A percentile compares a stretch with the other conserved stretches of the same genome.
Conservation (phyloP, 2,329 filamentous ascomycete species). For the Triangularia setosa region DNA sequence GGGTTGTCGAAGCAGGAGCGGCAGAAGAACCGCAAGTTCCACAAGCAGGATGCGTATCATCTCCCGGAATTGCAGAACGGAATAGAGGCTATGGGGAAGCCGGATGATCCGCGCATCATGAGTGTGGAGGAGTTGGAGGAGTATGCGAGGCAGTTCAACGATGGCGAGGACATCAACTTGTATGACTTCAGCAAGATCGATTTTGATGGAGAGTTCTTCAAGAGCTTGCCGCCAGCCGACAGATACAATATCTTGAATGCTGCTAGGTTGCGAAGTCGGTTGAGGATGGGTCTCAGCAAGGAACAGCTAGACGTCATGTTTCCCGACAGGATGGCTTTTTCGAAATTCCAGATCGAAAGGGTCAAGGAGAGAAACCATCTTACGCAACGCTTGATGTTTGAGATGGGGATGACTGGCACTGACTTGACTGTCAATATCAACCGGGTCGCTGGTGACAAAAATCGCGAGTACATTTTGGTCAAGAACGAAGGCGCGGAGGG, state of each 20-base stretch:
- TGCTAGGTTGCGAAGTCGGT: slow-evolving; percentile 76
- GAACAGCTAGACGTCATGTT: slow-evolving; percentile 97
- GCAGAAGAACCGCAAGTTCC: slow-evolving; percentile 70
- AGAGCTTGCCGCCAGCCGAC: slow-evolving; percentile 82
- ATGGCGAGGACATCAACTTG: slow-evolving; percentile 82
- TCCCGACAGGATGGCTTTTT: slow-evolving; percentile 95
- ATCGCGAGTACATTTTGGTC: slow-evolving; percentile 90
- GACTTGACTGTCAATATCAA: slow-evolving; percentile 65
- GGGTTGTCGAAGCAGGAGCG: slow-evolving; percentile 76
- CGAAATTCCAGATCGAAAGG: slow-evolving; percentile 90
- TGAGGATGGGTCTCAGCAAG: slow-evolving; percentile 95
- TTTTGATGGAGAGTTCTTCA: slow-evolving; percentile 93
- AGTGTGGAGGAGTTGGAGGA: slow-evolving; percentile 89
- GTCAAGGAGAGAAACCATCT: slow-evolving; percentile 90
- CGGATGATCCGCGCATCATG: slow-evolving; percentile 95
- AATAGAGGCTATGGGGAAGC: slow-evolving; percentile 80
- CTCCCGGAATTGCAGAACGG: slow-evolving; percentile 76
- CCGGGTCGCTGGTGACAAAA: slow-evolving; percentile 77
- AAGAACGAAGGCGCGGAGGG: slow-evolving; percentile 94
- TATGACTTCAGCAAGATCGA: slow-evolving; percentile 99
- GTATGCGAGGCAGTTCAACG: slow-evolving; percentile 88
- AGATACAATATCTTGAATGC: slow-evolving; percentile 98
- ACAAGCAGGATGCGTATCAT: slow-evolving; percentile 92
- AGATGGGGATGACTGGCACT: slow-evolving; percentile 82
- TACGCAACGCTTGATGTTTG: slow-evolving; percentile 89